Evolutionary conservation across 306 rosid genomes (phyloP).

Genomic region (Oxytropis ochrocephala): DNA sequence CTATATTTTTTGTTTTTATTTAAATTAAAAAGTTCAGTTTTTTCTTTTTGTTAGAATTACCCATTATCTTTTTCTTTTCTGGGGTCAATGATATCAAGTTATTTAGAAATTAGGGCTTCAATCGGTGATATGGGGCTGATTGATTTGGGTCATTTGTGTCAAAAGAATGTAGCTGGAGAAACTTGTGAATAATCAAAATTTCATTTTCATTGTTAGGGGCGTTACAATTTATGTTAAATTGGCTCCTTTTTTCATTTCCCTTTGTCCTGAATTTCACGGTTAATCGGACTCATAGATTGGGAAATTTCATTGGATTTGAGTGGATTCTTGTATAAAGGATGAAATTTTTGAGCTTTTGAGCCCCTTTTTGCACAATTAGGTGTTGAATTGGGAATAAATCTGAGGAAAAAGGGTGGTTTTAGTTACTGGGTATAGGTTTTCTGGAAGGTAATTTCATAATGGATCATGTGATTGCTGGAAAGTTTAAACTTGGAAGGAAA

Average conservation of each 20-base stretch:
- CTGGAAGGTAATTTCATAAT: constrained; percentile 46
- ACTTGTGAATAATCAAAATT: neutral
- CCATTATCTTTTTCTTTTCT: constrained; percentile 22
- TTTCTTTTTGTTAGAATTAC: constrained; percentile 13
- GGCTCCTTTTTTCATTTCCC: constrained; percentile 9
- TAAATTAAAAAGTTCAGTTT: neutral
- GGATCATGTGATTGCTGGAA: constrained; percentile 92
- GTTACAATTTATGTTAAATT: constrained; percentile 21
- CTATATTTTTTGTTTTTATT: neutral
- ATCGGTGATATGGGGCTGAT: constrained; percentile 23
- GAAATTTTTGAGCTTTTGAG: constrained; percentile 14
- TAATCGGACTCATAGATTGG: constrained; percentile 13
- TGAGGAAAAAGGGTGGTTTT: constrained; percentile 20
- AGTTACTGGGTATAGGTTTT: constrained; percentile 29
- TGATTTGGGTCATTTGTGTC: neutral
- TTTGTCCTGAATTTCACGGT: neutral
- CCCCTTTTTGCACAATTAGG: constrained; percentile 26
- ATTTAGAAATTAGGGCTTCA: constrained; percentile 37
- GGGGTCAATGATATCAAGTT: constrained; percentile 33
- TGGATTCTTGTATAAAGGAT: constrained; percentile 26
- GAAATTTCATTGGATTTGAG: constrained; percentile 24
- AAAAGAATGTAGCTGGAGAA: constrained; percentile 33
- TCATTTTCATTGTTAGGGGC: constrained; percentile 26
- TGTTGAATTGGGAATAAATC: constrained; percentile 43
- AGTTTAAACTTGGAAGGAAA: constrained; percentile 96